These are phyloP conservation scores for Termitomyces sp. DNA, from an alignment of 768 basidiomycete genomes.

Conservation along the genomic window DNA sequence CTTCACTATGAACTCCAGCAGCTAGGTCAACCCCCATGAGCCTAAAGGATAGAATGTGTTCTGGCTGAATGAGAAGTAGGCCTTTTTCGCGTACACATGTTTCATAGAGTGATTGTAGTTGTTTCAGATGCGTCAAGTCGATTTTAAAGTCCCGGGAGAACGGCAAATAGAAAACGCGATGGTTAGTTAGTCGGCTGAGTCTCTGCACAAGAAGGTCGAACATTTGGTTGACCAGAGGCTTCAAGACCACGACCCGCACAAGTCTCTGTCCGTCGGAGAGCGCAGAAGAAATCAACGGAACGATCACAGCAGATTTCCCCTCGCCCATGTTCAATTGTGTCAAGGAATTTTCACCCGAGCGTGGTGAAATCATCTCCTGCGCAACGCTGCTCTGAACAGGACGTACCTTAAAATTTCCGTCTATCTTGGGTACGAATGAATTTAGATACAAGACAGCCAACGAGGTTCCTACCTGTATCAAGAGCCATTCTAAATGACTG, in stretches of 20 bases:
- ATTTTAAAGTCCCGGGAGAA: slow-evolving; percentile 40
- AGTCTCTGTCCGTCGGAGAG: slow-evolving; percentile 44
- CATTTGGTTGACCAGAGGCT: slow-evolving; percentile 44
- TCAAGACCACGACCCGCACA: slow-evolving; percentile 49
- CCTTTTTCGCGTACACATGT: slow-evolving; percentile 40
- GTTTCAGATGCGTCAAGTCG: slow-evolving; percentile 12
- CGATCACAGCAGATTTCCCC: slow-evolving; percentile 51
- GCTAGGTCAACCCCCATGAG: slow-evolving; percentile 42
- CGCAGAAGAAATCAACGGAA: slow-evolving; percentile 37
- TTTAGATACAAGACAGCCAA: neutral
- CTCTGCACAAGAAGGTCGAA: slow-evolving; percentile 44
- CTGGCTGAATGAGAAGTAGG: slow-evolving; percentile 47
- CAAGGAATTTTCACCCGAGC: slow-evolving; percentile 30
- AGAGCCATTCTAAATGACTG: slow-evolving; percentile 37
- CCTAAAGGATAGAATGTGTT: slow-evolving; percentile 50
- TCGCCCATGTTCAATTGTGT: slow-evolving; percentile 61
- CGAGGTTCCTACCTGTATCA: slow-evolving; percentile 35
- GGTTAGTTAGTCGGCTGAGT: slow-evolving; percentile 41
- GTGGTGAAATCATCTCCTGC: slow-evolving; percentile 44
- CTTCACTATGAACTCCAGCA: neutral
- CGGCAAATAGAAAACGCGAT: slow-evolving; percentile 47
- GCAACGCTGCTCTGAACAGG: slow-evolving; percentile 40
- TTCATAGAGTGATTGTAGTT: slow-evolving; percentile 29
- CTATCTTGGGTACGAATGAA: neutral
- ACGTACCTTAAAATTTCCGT: slow-evolving; percentile 32